phyloP scores from a whole-genome alignment of 2,329 filamentous ascomycete genomes.

The Penicillium sp. region DNA sequence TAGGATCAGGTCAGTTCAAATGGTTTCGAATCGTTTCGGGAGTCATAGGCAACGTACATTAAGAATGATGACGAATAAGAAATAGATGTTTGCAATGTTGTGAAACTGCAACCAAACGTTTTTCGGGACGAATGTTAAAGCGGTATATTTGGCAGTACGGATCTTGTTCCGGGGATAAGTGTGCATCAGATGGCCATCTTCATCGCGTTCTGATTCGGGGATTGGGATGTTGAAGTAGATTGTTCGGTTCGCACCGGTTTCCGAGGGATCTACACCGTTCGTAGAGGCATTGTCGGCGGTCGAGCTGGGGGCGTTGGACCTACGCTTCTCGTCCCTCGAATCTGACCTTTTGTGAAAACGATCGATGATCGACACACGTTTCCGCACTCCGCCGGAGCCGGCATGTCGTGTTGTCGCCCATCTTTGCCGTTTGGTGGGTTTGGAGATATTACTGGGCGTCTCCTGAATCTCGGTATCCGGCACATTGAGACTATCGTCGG shows the following conservation, averaged over 20 bases:
- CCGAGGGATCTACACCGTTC: conserved; percentile 24
- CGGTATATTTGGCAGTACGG: conserved; percentile 94
- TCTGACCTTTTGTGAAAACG: conserved; percentile 64
- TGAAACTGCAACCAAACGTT: conserved; percentile 98
- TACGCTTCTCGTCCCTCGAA: conserved; percentile 68
- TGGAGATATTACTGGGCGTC: conserved; percentile 51
- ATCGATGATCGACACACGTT: conserved; percentile 78
- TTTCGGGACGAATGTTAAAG: conserved; percentile 91
- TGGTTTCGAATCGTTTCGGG: not conserved
- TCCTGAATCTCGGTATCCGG: conserved; percentile 25
- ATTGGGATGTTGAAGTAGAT: conserved; percentile 81
- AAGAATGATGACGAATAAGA: conserved; percentile 92
- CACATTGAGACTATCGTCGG: conserved; percentile 27
- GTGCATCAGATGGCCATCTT: conserved; percentile 70
- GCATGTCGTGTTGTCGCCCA: conserved; percentile 93
- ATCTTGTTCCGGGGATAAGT: conserved; percentile 91
- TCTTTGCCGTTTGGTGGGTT: conserved; percentile 74
- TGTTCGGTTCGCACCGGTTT: conserved; percentile 48
- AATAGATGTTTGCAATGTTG: conserved; percentile 97
- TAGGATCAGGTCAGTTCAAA: conserved; percentile 41
- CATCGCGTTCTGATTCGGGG: conserved; percentile 71
- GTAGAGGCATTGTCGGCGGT: conserved; percentile 28
- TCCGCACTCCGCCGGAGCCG: conserved; percentile 70
- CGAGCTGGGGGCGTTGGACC: conserved; percentile 43
- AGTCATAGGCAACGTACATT: conserved; percentile 62